phyloP scores from a whole-genome alignment of 2,329 filamentous ascomycete species.

The Xylaria sp. region DNA sequence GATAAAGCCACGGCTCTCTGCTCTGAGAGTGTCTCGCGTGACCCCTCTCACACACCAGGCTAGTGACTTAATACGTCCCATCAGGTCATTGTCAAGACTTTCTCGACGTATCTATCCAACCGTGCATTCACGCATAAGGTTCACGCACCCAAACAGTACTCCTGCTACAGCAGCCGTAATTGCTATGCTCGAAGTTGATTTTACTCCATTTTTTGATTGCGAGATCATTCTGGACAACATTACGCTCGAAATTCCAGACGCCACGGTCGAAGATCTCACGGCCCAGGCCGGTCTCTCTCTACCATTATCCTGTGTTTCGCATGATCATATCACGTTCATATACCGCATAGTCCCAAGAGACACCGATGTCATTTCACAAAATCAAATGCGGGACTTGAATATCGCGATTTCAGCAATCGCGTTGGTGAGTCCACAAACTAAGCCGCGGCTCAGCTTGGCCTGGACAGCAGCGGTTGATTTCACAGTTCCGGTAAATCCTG shows the following conservation, averaged over 20 bases:
- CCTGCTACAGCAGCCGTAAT: slow-evolving; percentile 71
- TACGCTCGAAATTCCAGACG: slow-evolving; percentile 66
- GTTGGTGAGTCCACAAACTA: slow-evolving; percentile 63
- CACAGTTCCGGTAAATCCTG: slow-evolving; percentile 71
- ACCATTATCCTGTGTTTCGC: slow-evolving; percentile 71
- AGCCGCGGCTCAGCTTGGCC: slow-evolving; percentile 70
- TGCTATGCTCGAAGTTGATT: slow-evolving; percentile 78
- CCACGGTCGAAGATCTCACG: slow-evolving; percentile 68
- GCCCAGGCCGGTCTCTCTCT: slow-evolving; percentile 61
- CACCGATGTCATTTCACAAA: slow-evolving; percentile 58
- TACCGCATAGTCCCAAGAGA: slow-evolving; percentile 71
- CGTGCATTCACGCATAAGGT: slow-evolving; percentile 77
- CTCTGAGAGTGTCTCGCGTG: slow-evolving; percentile 78
- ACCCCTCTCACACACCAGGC: slow-evolving; percentile 71
- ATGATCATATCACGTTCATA: slow-evolving; percentile 80
- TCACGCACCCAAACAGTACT: slow-evolving; percentile 70
- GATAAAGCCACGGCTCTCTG: slow-evolving; percentile 74
- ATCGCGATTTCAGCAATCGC: slow-evolving; percentile 71
- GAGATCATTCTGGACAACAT: slow-evolving; percentile 72
- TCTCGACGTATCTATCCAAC: slow-evolving; percentile 74
- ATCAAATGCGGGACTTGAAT: slow-evolving; percentile 63
- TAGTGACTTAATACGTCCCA: slow-evolving; percentile 70
- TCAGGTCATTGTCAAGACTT: slow-evolving; percentile 72
- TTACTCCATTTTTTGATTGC: slow-evolving; percentile 76
- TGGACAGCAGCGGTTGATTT: slow-evolving; percentile 79